These are phyloP conservation scores for Eimeria falciformis DNA, from an alignment of 169 alveolate genomes.

Conservation along the genomic window DNA sequence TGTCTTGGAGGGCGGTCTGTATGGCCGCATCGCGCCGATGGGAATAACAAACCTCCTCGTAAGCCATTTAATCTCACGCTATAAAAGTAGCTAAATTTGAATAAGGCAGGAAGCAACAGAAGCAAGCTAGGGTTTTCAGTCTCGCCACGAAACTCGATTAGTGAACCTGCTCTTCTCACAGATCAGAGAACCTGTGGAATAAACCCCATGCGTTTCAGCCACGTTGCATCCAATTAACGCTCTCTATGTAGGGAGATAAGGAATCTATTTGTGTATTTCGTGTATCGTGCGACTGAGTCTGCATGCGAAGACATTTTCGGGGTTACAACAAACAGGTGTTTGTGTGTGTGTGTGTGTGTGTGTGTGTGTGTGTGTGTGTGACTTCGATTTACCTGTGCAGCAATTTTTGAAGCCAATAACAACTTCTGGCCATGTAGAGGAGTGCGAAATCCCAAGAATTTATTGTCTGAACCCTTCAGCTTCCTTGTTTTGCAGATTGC, in stretches of 20 bases:
- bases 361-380: not conserved
- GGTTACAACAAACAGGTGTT: not conserved
- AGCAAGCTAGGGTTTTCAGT: not conserved
- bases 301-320: not conserved
- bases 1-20: not conserved
- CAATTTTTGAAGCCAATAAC: conserved; percentile 74
- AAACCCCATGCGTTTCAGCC: not conserved
- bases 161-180: not conserved
- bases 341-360: not conserved
- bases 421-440: conserved; percentile 66
- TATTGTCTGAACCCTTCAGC: not conserved
- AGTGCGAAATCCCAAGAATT: not conserved
- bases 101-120: not conserved
- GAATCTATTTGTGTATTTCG: not conserved
- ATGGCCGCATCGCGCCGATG: conserved; percentile 46
- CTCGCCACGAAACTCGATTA: not conserved
- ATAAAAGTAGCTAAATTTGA: not conserved
- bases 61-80: not conserved
- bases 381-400: not conserved
- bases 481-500: not conserved
- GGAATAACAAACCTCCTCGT: conserved; percentile 75
- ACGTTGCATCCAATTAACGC: not conserved
- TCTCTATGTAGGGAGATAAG: not conserved
- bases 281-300: not conserved
- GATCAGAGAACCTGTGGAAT: not conserved